Percentiles rank a stretch among this genome's conserved stretches.
phyloP scores from a whole-genome alignment of 129 eudicot genomes.

The Cynara cardunculus region DNA sequence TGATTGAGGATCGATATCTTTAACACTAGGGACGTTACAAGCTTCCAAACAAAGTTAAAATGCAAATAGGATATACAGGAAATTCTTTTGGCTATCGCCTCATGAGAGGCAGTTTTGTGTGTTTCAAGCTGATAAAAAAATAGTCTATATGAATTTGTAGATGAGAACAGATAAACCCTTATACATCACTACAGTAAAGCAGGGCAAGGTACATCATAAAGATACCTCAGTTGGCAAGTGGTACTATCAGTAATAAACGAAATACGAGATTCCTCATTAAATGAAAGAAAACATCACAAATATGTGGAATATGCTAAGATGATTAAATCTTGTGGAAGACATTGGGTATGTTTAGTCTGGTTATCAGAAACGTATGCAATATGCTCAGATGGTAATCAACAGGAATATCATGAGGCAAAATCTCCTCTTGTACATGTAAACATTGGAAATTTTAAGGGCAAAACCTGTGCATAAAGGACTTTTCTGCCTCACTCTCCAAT shows the following conservation, averaged over 20 bases:
- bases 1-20: not conserved
- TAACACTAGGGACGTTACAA: not conserved
- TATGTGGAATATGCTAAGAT: not conserved
- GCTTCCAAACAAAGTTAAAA: not conserved
- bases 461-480: slow-evolving; percentile 97
- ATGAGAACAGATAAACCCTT: not conserved
- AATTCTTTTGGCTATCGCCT: too few relatives aligned
- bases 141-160: not conserved
- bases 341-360: not conserved
- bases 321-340: not conserved
- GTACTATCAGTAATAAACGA: not conserved
- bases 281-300: not conserved
- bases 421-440: not conserved
- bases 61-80: not conserved
- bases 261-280: not conserved
- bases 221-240: not conserved
- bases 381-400: not conserved
- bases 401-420: not conserved
- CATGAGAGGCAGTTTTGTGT: not conserved
- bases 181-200: not conserved
- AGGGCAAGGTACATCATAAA: not conserved
- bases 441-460: slow-evolving; percentile 10
- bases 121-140: not conserved
- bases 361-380: not conserved
- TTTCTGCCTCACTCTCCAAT: slow-evolving; percentile 90